Evolutionary conservation across 495 filamentous ascomycete genomes (phyloP).

Genomic region (Penicillium riverlandense): DNA sequence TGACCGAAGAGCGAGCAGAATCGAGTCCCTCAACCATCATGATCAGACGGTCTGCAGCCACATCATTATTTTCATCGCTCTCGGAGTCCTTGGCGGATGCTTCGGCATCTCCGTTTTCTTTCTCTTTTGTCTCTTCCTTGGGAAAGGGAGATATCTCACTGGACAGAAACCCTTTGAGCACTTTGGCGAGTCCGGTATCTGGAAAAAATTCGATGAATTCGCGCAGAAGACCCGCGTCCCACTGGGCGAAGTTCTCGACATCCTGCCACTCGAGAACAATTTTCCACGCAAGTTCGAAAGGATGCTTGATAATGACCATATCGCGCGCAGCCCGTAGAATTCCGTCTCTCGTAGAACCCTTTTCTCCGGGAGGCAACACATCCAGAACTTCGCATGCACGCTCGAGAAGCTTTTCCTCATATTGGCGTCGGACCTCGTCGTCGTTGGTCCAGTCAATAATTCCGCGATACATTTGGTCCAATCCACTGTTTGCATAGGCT

Average conservation of each 20-base stretch:
- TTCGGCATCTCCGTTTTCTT: conserved; percentile 27
- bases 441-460: conserved; percentile 87
- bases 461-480: conserved; percentile 69
- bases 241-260: conserved; percentile 58
- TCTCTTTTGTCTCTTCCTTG: conserved; percentile 19
- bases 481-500: conserved; percentile 58
- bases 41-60: conserved; percentile 62
- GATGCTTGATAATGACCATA: conserved; percentile 94
- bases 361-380: conserved; percentile 56
- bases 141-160: conserved; percentile 83
- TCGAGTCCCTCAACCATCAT: conserved; percentile 80
- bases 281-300: conserved; percentile 84
- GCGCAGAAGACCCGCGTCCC: conserved; percentile 65
- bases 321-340: conserved; percentile 71
- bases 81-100: conserved; percentile 11
- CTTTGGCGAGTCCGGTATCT: conserved; percentile 68
- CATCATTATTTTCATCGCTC: conserved; percentile 31
- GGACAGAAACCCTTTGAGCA: conserved; percentile 70
- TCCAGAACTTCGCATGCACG: conserved; percentile 70
- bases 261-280: conserved; percentile 87
- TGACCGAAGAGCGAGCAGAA: conserved; percentile 58
- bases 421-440: conserved; percentile 72
- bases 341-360: conserved; percentile 57
- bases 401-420: conserved; percentile 86
- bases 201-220: conserved; percentile 83